A percentile compares a stretch with the other conserved stretches of the same genome.
Evolutionary conservation across 129 eudicot genomes (phyloP).

Genomic region (Lactuca saligna): DNA sequence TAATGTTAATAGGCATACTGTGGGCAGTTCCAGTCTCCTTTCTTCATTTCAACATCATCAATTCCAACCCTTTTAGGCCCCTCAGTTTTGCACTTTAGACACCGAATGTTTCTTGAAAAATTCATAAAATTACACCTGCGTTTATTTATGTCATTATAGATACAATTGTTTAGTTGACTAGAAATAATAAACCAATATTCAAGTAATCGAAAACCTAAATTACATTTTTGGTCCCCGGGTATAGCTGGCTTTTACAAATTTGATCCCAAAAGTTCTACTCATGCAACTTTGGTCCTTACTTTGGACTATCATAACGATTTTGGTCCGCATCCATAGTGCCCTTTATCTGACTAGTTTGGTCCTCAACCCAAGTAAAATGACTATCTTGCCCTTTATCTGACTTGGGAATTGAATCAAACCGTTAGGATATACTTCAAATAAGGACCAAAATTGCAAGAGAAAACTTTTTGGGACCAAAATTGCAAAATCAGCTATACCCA

Average conservation of each 20-base stretch:
- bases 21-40: slow-evolving; percentile 96
- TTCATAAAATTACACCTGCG: slow-evolving; percentile 89
- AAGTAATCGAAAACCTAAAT: not conserved
- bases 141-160: not conserved
- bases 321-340: not conserved
- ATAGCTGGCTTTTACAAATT: too few species aligned
- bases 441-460: not conserved
- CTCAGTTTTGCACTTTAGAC: slow-evolving; percentile 64
- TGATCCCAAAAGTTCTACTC: not conserved
- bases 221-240: not conserved
- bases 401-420: not conserved
- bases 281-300: not conserved
- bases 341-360: too few species aligned
- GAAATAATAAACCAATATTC: not conserved
- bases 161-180: not conserved
- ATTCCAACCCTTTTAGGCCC: slow-evolving; percentile 44
- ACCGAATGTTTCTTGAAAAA: slow-evolving; percentile 62
- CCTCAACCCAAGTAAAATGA: not conserved
- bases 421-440: not conserved
- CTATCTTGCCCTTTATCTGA: not conserved
- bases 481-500: not conserved
- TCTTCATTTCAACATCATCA: slow-evolving; percentile 59
- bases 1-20: slow-evolving; percentile 43
- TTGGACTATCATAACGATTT: not conserved
- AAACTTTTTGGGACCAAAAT: not conserved